Evolutionary conservation across 441 rosid species (phyloP).

Genomic region (Gossypium aridum): DNA sequence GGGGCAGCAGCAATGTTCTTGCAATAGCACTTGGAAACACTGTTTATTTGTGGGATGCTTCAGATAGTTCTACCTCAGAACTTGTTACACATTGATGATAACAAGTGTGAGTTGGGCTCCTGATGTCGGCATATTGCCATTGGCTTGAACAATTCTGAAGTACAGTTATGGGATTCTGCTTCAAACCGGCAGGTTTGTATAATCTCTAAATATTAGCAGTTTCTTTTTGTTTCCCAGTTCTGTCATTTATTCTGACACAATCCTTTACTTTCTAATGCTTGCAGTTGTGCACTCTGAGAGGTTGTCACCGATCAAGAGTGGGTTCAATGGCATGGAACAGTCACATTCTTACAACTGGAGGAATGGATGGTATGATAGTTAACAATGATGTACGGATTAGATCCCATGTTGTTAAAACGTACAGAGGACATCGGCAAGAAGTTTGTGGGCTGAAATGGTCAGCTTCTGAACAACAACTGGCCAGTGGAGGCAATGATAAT

Average conservation of each 20-base stretch:
- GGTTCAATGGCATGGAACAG: no score
- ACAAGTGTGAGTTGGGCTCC: slow-evolving; percentile 40
- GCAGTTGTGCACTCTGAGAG: slow-evolving; percentile 38
- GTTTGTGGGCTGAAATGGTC: slow-evolving; percentile 47
- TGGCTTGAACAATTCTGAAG: slow-evolving; percentile 25
- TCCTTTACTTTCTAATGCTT: background rate
- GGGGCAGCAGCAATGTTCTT: slow-evolving; percentile 29
- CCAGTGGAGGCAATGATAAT: no score
- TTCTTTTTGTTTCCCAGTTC: background rate
- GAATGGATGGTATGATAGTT: no score
- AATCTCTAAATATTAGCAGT: background rate
- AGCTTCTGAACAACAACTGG: slow-evolving; percentile 29
- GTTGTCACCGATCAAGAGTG: slow-evolving; percentile 30
- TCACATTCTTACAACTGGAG: no score
- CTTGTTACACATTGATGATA: slow-evolving; percentile 31
- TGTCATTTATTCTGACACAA: background rate
- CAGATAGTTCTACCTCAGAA: slow-evolving; percentile 10
- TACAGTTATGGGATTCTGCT: slow-evolving; percentile 35
- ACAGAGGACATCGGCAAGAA: slow-evolving; percentile 33
- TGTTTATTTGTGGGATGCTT: no score
- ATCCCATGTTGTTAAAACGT: slow-evolving; percentile 30
- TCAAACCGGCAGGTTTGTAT: slow-evolving; percentile 27
- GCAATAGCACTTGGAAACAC: no score
- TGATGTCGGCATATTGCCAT: slow-evolving; percentile 14
- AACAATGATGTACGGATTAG: slow-evolving; percentile 6